A percentile compares a stretch with the other conserved stretches of the same genome.
These are phyloP conservation scores for Angomonas deanei DNA, from an alignment of 208 protist species.

Conservation along the genomic window DNA sequence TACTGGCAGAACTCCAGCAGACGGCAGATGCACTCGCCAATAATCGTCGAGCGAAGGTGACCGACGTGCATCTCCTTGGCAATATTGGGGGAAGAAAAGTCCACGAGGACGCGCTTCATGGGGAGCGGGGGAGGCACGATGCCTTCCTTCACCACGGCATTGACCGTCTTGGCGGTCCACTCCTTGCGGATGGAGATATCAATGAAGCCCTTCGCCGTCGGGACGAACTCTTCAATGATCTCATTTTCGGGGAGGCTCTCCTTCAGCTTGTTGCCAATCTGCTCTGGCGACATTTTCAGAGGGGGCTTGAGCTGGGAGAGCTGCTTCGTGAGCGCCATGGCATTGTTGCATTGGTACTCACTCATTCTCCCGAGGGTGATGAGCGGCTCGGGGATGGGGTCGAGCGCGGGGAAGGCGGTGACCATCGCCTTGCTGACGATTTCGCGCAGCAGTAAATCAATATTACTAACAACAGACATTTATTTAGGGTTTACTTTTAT, in stretches of 20 bases:
- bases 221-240: slow-evolving; percentile 78
- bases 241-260: slow-evolving; percentile 74
- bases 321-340: slow-evolving; percentile 87
- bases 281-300: slow-evolving; percentile 78
- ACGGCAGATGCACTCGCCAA: slow-evolving; percentile 94
- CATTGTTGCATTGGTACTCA: slow-evolving; percentile 96
- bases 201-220: slow-evolving; percentile 92
- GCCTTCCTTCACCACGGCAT: slow-evolving; percentile 46
- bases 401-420: slow-evolving; percentile 74
- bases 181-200: slow-evolving; percentile 74
- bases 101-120: slow-evolving; percentile 86
- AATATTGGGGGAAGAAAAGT: slow-evolving; percentile 98
- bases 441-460: slow-evolving; percentile 78
- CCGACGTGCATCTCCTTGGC: slow-evolving; percentile 99
- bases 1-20: slow-evolving; percentile 93
- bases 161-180: slow-evolving; percentile 57
- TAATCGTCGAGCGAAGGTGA: slow-evolving; percentile 97
- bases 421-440: slow-evolving; percentile 67
- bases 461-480: slow-evolving; percentile 27
- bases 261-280: slow-evolving; percentile 80
- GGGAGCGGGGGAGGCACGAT: slow-evolving; percentile 62
- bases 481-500: not conserved
- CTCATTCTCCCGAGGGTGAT: slow-evolving; percentile 77
- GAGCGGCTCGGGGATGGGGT: slow-evolving; percentile 49
- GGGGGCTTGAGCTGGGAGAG: slow-evolving; percentile 74